Evolutionary conservation across 2,329 filamentous ascomycete genomes (phyloP).

Genomic region (Trichoderma endophyticum): DNA sequence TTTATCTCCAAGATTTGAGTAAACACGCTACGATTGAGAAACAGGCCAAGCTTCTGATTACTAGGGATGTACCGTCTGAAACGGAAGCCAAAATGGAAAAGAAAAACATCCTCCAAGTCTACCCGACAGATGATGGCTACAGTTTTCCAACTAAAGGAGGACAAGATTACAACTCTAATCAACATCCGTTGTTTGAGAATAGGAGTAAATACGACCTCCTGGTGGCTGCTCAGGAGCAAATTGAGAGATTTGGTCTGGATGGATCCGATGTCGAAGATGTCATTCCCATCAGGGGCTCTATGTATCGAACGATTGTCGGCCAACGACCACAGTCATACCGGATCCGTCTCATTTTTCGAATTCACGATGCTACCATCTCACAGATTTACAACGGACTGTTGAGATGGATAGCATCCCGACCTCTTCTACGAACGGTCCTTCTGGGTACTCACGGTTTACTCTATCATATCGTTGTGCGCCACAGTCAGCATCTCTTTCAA

Average conservation of each 20-base stretch:
- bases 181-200: not conserved
- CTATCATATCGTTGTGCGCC: conserved; percentile 30
- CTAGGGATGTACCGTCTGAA: not conserved
- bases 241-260: conserved; percentile 22
- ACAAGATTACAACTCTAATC: not conserved
- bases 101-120: not conserved
- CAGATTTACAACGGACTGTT: conserved; percentile 30
- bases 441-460: conserved; percentile 22
- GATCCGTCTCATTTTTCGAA: conserved; percentile 32
- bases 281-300: conserved; percentile 30
- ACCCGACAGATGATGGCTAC: not conserved
- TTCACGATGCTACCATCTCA: conserved; percentile 21
- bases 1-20: conserved; percentile 37
- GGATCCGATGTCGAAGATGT: conserved; percentile 29
- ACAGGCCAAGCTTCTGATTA: conserved; percentile 29
- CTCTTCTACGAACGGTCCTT: conserved; percentile 32
- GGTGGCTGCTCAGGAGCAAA: conserved; percentile 10
- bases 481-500: conserved; percentile 25
- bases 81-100: not conserved
- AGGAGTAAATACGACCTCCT: conserved; percentile 2
- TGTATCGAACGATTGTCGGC: conserved; percentile 32
- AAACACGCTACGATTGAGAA: conserved; percentile 32
- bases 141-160: not conserved
- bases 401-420: conserved; percentile 27
- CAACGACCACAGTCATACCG: conserved; percentile 35